These are phyloP conservation scores for Lycium barbarum DNA, from an alignment of 257 asterid species.

Conservation along the genomic window DNA sequence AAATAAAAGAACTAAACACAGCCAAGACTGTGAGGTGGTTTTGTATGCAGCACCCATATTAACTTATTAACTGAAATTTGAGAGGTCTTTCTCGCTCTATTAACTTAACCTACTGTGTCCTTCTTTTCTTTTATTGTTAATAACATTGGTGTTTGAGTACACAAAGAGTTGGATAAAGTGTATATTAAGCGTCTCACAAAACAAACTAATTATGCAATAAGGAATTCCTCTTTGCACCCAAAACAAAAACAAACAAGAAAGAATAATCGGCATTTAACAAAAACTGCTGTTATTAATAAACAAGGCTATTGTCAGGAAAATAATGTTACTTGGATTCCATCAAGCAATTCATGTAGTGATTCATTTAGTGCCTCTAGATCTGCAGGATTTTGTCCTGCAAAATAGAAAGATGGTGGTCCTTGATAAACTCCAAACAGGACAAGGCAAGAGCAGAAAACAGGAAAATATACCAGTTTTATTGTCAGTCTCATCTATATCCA, in stretches of 20 bases:
- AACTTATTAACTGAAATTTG: slow-evolving; percentile 20
- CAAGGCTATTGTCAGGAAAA: slow-evolving; percentile 1
- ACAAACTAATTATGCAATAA: background rate
- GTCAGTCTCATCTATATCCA: slow-evolving; percentile 64
- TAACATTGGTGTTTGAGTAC: background rate
- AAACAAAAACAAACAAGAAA: background rate
- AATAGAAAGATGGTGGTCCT: slow-evolving; percentile 22
- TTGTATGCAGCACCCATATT: background rate
- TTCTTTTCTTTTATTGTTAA: background rate
- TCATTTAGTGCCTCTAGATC: slow-evolving; percentile 84
- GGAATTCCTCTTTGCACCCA: slow-evolving; percentile 21
- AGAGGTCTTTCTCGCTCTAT: slow-evolving; percentile 7
- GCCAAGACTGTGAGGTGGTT: background rate
- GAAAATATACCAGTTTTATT: slow-evolving; percentile 53
- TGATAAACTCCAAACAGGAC: slow-evolving; percentile 36
- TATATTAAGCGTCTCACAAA: background rate
- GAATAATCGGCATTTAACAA: background rate
- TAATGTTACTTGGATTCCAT: slow-evolving; percentile 86
- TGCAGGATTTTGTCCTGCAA: slow-evolving; percentile 57
- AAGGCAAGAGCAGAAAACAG: slow-evolving; percentile 26
- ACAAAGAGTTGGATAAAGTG: slow-evolving; percentile 14
- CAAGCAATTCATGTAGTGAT: slow-evolving; percentile 89
- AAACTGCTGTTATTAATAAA: background rate
- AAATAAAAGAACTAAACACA: background rate
- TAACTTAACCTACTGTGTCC: background rate